A percentile compares a stretch with the other conserved stretches of the same genome.
Evolutionary conservation across 2,329 filamentous ascomycete genomes (phyloP).

Genomic region (Bimuria novae-zelandiae): DNA sequence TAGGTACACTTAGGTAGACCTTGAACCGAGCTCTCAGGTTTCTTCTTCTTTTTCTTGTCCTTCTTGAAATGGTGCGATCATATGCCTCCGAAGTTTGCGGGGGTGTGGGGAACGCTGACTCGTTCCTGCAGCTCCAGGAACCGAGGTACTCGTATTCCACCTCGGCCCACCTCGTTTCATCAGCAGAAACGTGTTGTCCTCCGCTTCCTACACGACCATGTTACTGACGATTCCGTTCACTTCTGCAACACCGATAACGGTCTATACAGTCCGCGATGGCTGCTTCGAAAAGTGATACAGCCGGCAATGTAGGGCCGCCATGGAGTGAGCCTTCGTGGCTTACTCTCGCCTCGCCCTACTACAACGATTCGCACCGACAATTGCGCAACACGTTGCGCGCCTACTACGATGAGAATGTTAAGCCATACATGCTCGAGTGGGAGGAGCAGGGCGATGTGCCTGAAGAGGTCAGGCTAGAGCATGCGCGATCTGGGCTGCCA

Average conservation of each 20-base stretch:
- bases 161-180: too few species aligned
- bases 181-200: too few species aligned
- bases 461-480: slow-evolving; percentile 49
- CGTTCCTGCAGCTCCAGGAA: too few species aligned
- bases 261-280: slow-evolving; percentile 17
- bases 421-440: slow-evolving; percentile 66
- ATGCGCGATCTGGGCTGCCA: slow-evolving; percentile 48
- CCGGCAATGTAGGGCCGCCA: slow-evolving; percentile 43
- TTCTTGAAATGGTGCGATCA: too few species aligned
- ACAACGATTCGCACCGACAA: slow-evolving; percentile 64
- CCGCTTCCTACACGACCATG: too few species aligned
- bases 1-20: too few species aligned
- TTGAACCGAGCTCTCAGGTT: too few species aligned
- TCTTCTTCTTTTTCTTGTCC: too few species aligned
- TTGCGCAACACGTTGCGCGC: slow-evolving; percentile 61
- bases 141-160: too few species aligned
- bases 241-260: slow-evolving; percentile 13
- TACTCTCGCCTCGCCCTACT: slow-evolving; percentile 62
- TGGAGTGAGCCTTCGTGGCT: slow-evolving; percentile 56
- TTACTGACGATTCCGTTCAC: background rate
- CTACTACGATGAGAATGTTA: slow-evolving; percentile 64
- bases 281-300: slow-evolving; percentile 32
- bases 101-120: too few species aligned
- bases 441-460: slow-evolving; percentile 58
- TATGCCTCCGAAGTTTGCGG: too few species aligned